A percentile compares a stretch with the other conserved stretches of the same genome.
These are phyloP conservation scores for Phoma sp. DNA, from an alignment of 2,329 filamentous ascomycete genomes.

Conservation along the genomic window DNA sequence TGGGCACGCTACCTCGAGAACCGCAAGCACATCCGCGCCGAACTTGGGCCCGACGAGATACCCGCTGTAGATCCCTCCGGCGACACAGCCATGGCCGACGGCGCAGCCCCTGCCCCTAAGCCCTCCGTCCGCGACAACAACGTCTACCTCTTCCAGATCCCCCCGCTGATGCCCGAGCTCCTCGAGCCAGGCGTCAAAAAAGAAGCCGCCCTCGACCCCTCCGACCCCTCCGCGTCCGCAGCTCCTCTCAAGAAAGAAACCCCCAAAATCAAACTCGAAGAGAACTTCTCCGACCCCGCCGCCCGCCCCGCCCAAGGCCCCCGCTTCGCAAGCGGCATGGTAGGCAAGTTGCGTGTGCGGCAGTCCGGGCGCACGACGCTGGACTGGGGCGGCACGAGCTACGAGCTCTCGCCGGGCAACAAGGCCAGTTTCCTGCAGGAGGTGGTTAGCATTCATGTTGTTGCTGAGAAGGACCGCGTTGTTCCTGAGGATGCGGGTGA, in stretches of 20 bases:
- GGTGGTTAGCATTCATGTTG: conserved; percentile 52
- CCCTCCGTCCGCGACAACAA: conserved; percentile 56
- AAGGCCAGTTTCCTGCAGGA: conserved; percentile 67
- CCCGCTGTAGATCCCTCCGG: conserved; percentile 48
- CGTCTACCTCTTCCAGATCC: conserved; percentile 69
- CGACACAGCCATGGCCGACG: conserved; percentile 48
- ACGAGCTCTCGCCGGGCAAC: conserved; percentile 64
- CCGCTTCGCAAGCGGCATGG: conserved; percentile 59
- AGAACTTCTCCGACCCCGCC: conserved; percentile 30
- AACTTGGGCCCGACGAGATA: conserved; percentile 52
- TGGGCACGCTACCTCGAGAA: conserved; percentile 57
- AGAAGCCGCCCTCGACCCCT: conserved; percentile 28
- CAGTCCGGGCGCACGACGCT: conserved; percentile 66
- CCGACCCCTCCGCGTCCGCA: conserved; percentile 19
- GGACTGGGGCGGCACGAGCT: conserved; percentile 67
- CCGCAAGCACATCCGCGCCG: conserved; percentile 53
- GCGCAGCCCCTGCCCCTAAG: conserved; percentile 25
- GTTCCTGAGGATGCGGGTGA: conserved; percentile 48
- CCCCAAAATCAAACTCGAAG: conserved; percentile 41
- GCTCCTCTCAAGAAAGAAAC: conserved; percentile 23
- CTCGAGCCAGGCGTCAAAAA: conserved; percentile 47
- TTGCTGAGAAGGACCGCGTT: conserved; percentile 44
- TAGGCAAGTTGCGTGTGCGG: conserved; percentile 68
- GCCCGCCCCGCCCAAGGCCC: conserved; percentile 25
- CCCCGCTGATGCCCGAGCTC: conserved; percentile 66